Base-by-base conservation (phyloP, 768 basidiomycete species). In the Mycena sanguinolenta region DNA sequence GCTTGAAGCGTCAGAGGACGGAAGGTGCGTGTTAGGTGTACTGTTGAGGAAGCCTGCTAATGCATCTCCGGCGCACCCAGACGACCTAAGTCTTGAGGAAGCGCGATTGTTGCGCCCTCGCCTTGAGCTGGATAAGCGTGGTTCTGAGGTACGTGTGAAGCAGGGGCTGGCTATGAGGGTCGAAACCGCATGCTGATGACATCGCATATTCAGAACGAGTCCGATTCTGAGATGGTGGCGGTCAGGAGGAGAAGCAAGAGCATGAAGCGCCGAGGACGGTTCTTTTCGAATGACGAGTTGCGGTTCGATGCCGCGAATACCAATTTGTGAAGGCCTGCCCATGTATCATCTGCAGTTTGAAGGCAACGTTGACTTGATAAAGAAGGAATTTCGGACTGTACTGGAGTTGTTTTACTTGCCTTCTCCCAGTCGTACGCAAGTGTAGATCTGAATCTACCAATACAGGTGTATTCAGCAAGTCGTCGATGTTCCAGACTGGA, bases 231-330 rank as follows among this genome's bases (percentile, higher is more conserved):
- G 16, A 46, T 46, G 44, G 44, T 9, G 44, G n/a, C 19, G 44
- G 19, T 4, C 21, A 21, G n/a, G 44, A 17, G 44, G 16, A 54
- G 69, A 60, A 14, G 46, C 49, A 42, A 39, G 28, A 34, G 36
- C 54, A 53, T 39, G 54, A 63, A 67, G 55, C 70, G 70, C 61
- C 52, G 23, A 39, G 61, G 54, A 27, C 64, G 64, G 36, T 38
- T 58, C 44, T 71, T 71, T 54, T 57, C 44, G 36, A 53, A 65
- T 38, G 59, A 57, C 58, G 58, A 66, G 30, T 57, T 61, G 42
- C n/a, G n/a, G n/a, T 30, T 25, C 17, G 53, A 28, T 55, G 17
- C 38, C 4, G 39, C 32, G 4, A 34, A 34, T 34, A 34, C 32
- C 32, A 42, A 64, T 30, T 34, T 65, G 12, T 65, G 42, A 65